Evolutionary conservation across 495 filamentous ascomycete genomes (phyloP), one percentile per base, ranked within the genome.

Genomic region (Daldinia concentrica): DNA sequence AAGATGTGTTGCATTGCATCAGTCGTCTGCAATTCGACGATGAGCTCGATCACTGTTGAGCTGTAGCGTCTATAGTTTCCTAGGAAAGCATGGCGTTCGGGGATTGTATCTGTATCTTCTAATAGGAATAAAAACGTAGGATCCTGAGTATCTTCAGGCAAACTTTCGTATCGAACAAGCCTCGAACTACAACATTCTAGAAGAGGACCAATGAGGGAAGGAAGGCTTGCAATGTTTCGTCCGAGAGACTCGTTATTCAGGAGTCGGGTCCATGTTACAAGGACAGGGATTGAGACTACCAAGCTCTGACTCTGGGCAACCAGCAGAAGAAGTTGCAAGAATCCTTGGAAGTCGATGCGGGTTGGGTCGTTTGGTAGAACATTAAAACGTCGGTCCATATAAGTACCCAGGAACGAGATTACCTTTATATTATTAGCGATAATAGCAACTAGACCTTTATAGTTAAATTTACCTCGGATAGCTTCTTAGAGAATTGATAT

Each of bases 61-160:
- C 94, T 95, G 72, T 96, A 98, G 52, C 96, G 88, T 24, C 94
- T 85, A 77, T 98, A 99, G 73, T 98, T 98, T 1, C 95, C 95
- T n/a, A 98, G 86, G 77, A 99, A 99, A 12, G 94, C 92, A 81
- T 99, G 95, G 26, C 92, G 86, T 78, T 99, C 96, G 1, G 96
- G 96, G 32, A 94, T 84, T 0, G 95, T 98, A 78, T 98, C 96
- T 34, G 97, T 92, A 77, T 99, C 95, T 67, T 97, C 93, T 57
- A 92, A 81, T 6, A 99, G 85, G 65, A 97, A 94, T 37, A 92
- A 80, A 30, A 94, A 85, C 14, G 90, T 92, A 7, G 91, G 87
- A 77, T 98, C 89, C 15, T 93, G 87, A 0, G 89, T 91, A 66
- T 96, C 91, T 58, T 92, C 87, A 0, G 93, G 91, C 24, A 98